These are phyloP conservation scores for Suillus alpinus DNA, from an alignment of 768 basidiomycete genomes.

Conservation along the genomic window DNA sequence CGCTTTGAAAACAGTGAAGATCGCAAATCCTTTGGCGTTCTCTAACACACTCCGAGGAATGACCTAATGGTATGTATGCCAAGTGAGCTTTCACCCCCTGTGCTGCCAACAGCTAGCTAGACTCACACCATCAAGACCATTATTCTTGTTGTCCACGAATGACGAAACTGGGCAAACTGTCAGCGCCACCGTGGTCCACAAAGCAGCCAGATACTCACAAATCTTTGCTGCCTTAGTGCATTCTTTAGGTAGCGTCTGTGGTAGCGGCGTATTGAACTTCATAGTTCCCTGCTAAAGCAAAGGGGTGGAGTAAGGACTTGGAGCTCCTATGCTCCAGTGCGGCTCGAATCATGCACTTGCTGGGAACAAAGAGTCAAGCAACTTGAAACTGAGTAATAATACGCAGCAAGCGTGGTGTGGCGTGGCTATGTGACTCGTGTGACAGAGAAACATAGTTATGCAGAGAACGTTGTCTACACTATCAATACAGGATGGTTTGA, in stretches of 20 bases:
- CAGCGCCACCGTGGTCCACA: background rate
- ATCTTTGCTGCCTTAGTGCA: slow-evolving; percentile 87
- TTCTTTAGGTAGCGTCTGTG: slow-evolving; percentile 70
- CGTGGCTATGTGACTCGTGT: slow-evolving; percentile 7
- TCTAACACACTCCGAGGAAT: slow-evolving; percentile 55
- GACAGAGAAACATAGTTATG: background rate
- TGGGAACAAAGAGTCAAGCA: background rate
- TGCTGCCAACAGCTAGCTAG: background rate
- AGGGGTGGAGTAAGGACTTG: background rate
- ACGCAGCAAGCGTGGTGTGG: slow-evolving; percentile 26
- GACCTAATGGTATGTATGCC: slow-evolving; percentile 33
- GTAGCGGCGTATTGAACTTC: slow-evolving; percentile 51
- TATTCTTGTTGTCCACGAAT: slow-evolving; percentile 78
- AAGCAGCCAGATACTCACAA: slow-evolving; percentile 43
- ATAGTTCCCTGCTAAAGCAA: slow-evolving; percentile 22
- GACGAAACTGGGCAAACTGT: slow-evolving; percentile 57
- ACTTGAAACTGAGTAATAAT: slow-evolving; percentile 4
- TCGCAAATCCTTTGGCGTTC: slow-evolving; percentile 76
- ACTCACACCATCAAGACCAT: slow-evolving; percentile 78
- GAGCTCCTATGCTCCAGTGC: slow-evolving; percentile 1
- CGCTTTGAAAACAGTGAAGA: slow-evolving; percentile 82
- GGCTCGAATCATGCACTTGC: slow-evolving; percentile 1
- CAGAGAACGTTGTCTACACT: slow-evolving; percentile 8
- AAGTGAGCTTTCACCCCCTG: background rate
- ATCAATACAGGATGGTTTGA: background rate